phyloP scores from a whole-genome alignment of 2,329 filamentous ascomycete species.

The Xylariaceae sp. region DNA sequence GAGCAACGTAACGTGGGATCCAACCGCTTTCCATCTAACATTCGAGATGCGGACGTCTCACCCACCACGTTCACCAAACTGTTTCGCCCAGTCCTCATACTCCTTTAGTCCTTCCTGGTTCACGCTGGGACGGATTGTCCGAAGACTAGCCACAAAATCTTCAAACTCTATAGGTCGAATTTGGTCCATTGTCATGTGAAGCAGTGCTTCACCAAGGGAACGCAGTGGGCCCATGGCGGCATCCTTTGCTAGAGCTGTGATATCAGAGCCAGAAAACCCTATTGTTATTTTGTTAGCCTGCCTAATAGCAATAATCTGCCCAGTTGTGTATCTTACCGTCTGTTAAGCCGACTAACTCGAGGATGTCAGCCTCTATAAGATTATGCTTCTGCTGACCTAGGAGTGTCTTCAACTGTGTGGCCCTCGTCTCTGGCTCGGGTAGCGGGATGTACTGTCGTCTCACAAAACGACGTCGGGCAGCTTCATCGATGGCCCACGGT shows the following conservation, averaged over 20 bases:
- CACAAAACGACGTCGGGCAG: constrained; percentile 84
- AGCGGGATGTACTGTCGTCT: constrained; percentile 93
- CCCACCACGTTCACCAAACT: constrained; percentile 89
- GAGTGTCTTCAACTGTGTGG: constrained; percentile 72
- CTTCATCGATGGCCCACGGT: constrained; percentile 97
- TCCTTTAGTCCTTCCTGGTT: constrained; percentile 77
- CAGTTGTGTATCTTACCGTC: constrained; percentile 56
- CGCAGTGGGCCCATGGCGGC: constrained; percentile 95
- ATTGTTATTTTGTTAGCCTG: constrained; percentile 7
- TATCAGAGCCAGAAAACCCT: constrained; percentile 98
- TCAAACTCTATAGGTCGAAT: constrained; percentile 78
- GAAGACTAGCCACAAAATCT: constrained; percentile 81
- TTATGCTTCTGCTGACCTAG: constrained; percentile 84
- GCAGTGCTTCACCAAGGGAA: constrained; percentile 80
- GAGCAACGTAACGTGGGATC: background rate
- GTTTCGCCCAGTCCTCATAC: constrained; percentile 90
- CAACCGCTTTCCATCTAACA: background rate
- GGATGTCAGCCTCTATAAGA: constrained; percentile 67
- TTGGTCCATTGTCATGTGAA: constrained; percentile 90
- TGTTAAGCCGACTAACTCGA: constrained; percentile 70
- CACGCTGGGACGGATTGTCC: constrained; percentile 84
- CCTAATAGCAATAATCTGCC: background rate
- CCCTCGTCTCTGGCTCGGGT: constrained; percentile 77
- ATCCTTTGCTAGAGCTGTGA: constrained; percentile 94
- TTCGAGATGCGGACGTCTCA: constrained; percentile 37